Evolutionary conservation across 257 asterid species (phyloP).

Genomic region (Nicotiana benthamiana): DNA sequence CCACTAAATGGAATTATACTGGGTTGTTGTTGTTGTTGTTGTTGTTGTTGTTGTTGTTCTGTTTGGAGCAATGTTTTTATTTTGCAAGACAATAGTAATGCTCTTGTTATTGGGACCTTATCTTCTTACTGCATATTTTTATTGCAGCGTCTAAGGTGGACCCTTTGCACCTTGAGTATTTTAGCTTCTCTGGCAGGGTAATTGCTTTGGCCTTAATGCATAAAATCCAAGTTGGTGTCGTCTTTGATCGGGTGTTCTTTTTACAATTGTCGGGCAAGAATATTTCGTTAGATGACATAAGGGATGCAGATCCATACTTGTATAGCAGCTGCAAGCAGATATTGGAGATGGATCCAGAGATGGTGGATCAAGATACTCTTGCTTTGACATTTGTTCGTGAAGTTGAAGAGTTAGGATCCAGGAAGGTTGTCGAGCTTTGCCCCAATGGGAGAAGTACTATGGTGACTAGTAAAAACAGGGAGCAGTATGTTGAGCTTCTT

Average conservation of each 20-base stretch:
- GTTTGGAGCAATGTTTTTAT: not conserved
- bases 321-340: conserved; percentile 90
- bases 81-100: not conserved
- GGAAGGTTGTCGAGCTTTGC: conserved; percentile 70
- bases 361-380: conserved; percentile 76
- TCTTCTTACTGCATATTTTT: not conserved
- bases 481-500: conserved; percentile 62
- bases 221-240: conserved; percentile 84
- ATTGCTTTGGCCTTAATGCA: conserved; percentile 92
- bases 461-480: conserved; percentile 76
- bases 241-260: conserved; percentile 77
- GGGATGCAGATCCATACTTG: conserved; percentile 77
- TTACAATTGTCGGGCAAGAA: conserved; percentile 59
- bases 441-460: conserved; percentile 46
- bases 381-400: conserved; percentile 81
- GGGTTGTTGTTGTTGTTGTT: too few relatives aligned
- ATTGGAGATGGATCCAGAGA: conserved; percentile 79
- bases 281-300: conserved; percentile 69
- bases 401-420: conserved; percentile 71
- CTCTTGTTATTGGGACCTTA: not conserved
- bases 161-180: conserved; percentile 82
- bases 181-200: conserved; percentile 77
- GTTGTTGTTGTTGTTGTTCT: too few relatives aligned
- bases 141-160: conserved; percentile 91
- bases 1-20: too few relatives aligned